A percentile compares a stretch with the other conserved stretches of the same genome.
phyloP scores from a whole-genome alignment of 2,329 filamentous ascomycete genomes.

The Seiridium cupressi region DNA sequence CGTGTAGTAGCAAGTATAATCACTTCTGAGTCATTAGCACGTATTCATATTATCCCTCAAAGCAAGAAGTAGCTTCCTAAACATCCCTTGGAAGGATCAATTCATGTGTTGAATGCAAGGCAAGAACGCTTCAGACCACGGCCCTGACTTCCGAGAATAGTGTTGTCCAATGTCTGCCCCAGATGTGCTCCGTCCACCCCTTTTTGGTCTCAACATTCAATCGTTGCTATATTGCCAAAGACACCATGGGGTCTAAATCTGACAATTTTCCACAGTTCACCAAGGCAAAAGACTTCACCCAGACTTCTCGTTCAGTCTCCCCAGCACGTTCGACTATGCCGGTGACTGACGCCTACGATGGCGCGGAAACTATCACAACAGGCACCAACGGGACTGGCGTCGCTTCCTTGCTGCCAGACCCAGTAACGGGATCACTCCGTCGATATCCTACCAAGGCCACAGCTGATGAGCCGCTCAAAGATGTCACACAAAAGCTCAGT shows the following conservation, averaged over 20 bases:
- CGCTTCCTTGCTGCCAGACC: neutral
- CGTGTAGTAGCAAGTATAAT: no score
- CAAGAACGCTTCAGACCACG: no score
- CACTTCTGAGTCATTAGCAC: no score
- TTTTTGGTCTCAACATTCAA: neutral
- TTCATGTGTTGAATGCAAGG: no score
- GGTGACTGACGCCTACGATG: no score
- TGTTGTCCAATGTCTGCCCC: no score
- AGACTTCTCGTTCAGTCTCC: neutral
- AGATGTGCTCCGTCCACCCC: no score
- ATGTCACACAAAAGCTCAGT: neutral
- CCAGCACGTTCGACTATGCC: neutral
- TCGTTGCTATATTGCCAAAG: neutral
- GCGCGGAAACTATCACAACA: neutral
- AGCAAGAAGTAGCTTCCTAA: no score
- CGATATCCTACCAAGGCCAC: neutral
- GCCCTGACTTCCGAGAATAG: no score
- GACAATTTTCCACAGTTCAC: neutral
- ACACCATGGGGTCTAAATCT: neutral
- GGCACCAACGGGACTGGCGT: neutral
- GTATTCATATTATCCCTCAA: no score
- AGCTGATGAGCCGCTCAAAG: neutral
- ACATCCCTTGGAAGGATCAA: no score
- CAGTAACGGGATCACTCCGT: neutral
- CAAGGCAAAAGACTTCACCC: neutral